A percentile compares a stretch with the other conserved stretches of the same genome.
phyloP scores from a whole-genome alignment of 192 early-diverging fungal genomes.

The Entomortierella chlamydospora region DNA sequence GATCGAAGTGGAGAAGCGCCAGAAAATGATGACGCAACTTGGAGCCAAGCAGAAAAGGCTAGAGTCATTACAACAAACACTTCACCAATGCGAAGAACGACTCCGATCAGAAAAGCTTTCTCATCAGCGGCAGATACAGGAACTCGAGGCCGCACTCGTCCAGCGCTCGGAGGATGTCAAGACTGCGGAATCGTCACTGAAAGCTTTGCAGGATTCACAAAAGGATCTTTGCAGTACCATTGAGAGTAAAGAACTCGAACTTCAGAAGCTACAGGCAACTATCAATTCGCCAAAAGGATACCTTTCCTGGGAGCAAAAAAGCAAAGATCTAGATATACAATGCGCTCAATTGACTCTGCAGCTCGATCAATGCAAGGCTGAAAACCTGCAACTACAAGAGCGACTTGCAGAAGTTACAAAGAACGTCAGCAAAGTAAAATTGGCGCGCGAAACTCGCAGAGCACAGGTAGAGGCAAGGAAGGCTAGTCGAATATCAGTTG shows the following conservation, averaged over 20 bases:
- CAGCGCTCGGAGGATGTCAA: conserved; percentile 34
- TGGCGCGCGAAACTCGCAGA: conserved; percentile 15
- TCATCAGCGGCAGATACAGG: conserved; percentile 18
- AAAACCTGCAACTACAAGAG: conserved; percentile 49
- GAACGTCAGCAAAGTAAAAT: conserved; percentile 23
- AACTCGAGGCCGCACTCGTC: conserved; percentile 24
- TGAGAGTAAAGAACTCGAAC: conserved; percentile 39
- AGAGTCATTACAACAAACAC: conserved; percentile 21
- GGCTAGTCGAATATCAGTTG: not conserved
- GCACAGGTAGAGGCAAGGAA: conserved; percentile 10
- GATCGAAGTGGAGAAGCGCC: conserved; percentile 39
- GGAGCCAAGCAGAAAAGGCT: conserved; percentile 22
- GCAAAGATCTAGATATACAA: conserved; percentile 30
- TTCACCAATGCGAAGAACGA: conserved; percentile 21
- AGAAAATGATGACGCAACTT: conserved; percentile 29
- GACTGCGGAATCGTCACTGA: conserved; percentile 22
- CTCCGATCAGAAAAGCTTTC: conserved; percentile 24
- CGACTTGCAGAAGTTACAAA: conserved; percentile 36
- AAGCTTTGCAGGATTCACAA: conserved; percentile 28
- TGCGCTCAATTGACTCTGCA: conserved; percentile 27
- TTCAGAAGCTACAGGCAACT: conserved; percentile 29
- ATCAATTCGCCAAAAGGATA: conserved; percentile 39
- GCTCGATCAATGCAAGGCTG: conserved; percentile 31
- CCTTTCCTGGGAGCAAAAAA: conserved; percentile 38
- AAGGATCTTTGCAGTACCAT: conserved; percentile 22